Evolutionary conservation across 148 eudicot species (phyloP).

Genomic region (Rhododendron williamsianum): DNA sequence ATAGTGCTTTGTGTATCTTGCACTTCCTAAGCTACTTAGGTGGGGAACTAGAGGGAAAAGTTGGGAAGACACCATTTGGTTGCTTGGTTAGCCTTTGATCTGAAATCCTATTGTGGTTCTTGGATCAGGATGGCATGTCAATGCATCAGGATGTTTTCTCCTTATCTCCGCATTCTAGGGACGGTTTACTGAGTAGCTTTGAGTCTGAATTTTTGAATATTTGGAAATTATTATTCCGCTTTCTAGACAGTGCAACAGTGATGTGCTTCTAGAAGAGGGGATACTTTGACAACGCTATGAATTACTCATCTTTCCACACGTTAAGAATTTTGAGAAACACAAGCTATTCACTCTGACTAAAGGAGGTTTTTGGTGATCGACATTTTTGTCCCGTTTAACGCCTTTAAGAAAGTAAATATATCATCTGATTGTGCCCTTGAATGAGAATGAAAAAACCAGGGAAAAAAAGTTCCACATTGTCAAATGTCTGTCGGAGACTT

Average conservation of each 20-base stretch:
- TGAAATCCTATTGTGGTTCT: neutral
- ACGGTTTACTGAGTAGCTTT: no score
- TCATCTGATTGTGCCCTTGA: neutral
- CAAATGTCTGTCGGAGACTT: neutral
- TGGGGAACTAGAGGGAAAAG: neutral
- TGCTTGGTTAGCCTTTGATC: neutral
- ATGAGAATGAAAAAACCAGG: neutral
- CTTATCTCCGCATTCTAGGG: neutral
- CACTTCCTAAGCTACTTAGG: neutral
- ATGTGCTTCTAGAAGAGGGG: no score
- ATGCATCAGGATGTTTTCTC: neutral
- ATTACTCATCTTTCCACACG: no score
- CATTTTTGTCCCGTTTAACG: no score
- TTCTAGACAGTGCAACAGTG: no score
- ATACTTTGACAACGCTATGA: no score
- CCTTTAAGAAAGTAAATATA: neutral
- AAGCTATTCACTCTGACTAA: no score
- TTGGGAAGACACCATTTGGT: neutral
- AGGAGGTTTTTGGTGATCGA: no score
- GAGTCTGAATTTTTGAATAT: no score
- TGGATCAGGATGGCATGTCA: neutral
- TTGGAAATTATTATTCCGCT: no score
- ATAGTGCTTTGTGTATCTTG: neutral
- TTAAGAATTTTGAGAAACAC: no score
- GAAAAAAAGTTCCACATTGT: neutral